Evolutionary conservation across 306 rosid genomes (phyloP).

Genomic region (Vigna radiata): DNA sequence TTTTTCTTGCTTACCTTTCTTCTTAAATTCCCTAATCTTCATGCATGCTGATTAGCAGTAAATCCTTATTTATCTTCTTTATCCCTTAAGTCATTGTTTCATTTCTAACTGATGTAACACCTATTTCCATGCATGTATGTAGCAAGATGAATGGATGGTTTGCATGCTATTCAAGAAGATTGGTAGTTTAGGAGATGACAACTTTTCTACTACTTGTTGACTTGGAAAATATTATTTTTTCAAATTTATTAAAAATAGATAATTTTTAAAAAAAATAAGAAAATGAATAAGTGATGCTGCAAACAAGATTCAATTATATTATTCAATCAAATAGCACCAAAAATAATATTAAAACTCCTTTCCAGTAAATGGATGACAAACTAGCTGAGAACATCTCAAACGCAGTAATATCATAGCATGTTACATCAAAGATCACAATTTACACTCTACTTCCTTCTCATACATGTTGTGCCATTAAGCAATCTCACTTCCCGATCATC

Average conservation of each 20-base stretch:
- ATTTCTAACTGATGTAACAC: slow-evolving; percentile 47
- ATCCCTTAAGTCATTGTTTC: slow-evolving; percentile 51
- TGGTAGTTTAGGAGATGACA: too few species aligned
- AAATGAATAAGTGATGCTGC: too few species aligned
- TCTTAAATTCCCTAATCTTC: slow-evolving; percentile 62
- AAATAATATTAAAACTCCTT: neutral
- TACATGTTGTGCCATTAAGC: neutral
- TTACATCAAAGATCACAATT: slow-evolving; percentile 20
- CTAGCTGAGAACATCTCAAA: slow-evolving; percentile 17
- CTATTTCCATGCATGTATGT: too few species aligned
- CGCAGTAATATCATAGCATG: slow-evolving; percentile 9
- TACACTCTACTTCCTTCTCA: neutral
- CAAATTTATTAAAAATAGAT: too few species aligned
- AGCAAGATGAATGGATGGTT: too few species aligned
- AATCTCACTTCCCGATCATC: neutral
- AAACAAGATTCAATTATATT: too few species aligned
- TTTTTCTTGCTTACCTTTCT: slow-evolving; percentile 42
- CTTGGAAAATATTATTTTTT: too few species aligned
- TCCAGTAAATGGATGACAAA: slow-evolving; percentile 15
- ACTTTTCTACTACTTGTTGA: too few species aligned
- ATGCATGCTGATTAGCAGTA: too few species aligned
- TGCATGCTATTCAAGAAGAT: too few species aligned
- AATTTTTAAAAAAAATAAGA: too few species aligned
- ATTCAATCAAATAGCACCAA: slow-evolving; percentile 13
- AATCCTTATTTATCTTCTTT: too few species aligned